A percentile compares a stretch with the other conserved stretches of the same genome.
phyloP scores from a whole-genome alignment of 2,329 filamentous ascomycete species.

The Hypomyces perniciosus region DNA sequence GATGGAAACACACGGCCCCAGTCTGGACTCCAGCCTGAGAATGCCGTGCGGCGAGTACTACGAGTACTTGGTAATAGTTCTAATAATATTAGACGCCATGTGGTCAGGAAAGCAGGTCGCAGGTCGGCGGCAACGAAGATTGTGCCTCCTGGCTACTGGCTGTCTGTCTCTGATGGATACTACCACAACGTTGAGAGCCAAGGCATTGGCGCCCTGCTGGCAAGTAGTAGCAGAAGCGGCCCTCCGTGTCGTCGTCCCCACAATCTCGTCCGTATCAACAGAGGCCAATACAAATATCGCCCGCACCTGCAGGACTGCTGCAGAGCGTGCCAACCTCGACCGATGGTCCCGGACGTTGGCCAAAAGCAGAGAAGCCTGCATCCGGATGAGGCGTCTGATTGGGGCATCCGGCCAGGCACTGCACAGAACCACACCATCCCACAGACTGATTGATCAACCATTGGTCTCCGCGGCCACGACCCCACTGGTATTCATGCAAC shows the following conservation, averaged over 20 bases:
- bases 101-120: slow-evolving; percentile 4
- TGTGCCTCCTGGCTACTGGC: slow-evolving; percentile 2
- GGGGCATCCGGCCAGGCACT: slow-evolving; percentile 13
- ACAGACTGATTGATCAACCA: not conserved
- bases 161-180: slow-evolving; percentile 4
- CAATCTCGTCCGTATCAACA: slow-evolving; percentile 6
- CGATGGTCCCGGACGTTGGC: slow-evolving; percentile 11
- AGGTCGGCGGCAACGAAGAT: slow-evolving; percentile 7
- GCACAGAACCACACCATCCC: not conserved
- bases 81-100: slow-evolving; percentile 14
- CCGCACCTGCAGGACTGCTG: slow-evolving; percentile 1
- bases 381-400: slow-evolving; percentile 15
- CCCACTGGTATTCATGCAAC: slow-evolving; percentile 5
- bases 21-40: not conserved
- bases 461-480: not conserved
- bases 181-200: not conserved
- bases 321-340: slow-evolving; percentile 11
- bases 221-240: not conserved
- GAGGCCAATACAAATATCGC: slow-evolving; percentile 12
- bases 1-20: not conserved
- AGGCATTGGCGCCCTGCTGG: not conserved
- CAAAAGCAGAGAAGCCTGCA: slow-evolving; percentile 16
- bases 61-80: not conserved
- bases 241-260: not conserved
- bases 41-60: slow-evolving; percentile 1